These are phyloP conservation scores for Usnea hakonensis DNA, from an alignment of 495 filamentous ascomycete genomes.

Conservation along the genomic window DNA sequence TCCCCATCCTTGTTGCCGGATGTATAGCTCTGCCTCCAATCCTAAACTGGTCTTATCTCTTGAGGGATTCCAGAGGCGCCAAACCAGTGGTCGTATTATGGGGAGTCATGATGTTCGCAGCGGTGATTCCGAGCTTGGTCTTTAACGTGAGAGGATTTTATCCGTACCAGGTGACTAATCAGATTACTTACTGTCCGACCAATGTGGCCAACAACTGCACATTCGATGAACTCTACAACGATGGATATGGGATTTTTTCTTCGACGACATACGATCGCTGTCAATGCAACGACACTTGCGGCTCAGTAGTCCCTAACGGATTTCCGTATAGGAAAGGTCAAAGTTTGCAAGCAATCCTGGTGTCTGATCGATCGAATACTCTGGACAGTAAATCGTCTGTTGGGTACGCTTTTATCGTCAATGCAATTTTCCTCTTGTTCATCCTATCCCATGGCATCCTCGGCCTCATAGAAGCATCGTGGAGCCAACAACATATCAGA, in stretches of 20 bases:
- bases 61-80: background rate
- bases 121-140: background rate
- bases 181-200: background rate
- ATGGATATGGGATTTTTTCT: background rate
- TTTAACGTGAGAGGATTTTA: background rate
- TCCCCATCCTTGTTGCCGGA: background rate
- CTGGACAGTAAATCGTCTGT: background rate
- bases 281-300: constrained; percentile 1
- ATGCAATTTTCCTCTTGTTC: background rate
- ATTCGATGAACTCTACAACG: background rate
- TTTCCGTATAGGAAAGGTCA: background rate
- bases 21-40: background rate
- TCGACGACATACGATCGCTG: background rate
- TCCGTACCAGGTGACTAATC: background rate
- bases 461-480: background rate
- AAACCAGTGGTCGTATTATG: background rate
- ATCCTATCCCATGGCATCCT: background rate
- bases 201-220: background rate
- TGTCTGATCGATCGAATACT: background rate
- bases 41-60: background rate
- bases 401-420: background rate
- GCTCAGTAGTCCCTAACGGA: background rate
- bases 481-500: background rate
- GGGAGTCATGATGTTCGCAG: background rate
- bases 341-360: background rate